A percentile compares a stretch with the other conserved stretches of the same genome.
Conservation (phyloP, 129 eudicot species). For the sunflower (Helianthus annuus) region DNA sequence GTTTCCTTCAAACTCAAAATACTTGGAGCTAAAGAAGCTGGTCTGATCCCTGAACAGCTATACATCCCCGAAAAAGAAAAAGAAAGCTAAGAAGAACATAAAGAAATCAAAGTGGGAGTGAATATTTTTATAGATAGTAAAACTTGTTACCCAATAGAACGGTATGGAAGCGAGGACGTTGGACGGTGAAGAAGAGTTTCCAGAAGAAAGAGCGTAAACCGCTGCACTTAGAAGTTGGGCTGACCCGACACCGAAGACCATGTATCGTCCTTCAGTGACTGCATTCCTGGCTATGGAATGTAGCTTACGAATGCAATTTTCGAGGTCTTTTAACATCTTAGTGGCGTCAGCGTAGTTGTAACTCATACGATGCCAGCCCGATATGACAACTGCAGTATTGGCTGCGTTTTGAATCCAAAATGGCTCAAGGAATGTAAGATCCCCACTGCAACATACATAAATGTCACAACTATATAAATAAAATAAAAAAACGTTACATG, state of each 20-base stretch:
- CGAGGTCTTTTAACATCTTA: not conserved
- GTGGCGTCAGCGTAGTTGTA: not conserved
- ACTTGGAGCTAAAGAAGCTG: constrained; percentile 32
- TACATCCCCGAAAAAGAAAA: not conserved
- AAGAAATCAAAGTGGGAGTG: too few relatives aligned
- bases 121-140: not conserved
- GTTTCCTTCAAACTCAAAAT: constrained; percentile 45
- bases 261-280: constrained; percentile 44
- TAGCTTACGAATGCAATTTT: not conserved
- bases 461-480: too few relatives aligned
- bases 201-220: constrained; percentile 53
- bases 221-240: constrained; percentile 63
- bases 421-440: not conserved
- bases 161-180: constrained; percentile 48
- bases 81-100: too few relatives aligned
- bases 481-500: too few relatives aligned
- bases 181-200: not conserved
- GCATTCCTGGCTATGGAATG: constrained; percentile 37
- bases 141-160: constrained; percentile 42
- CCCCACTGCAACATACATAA: not conserved
- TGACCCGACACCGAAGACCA: constrained; percentile 54
- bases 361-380: not conserved
- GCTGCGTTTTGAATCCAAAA: not conserved
- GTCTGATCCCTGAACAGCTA: constrained; percentile 53
- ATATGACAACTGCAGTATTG: not conserved